Base-by-base conservation (phyloP, 1,284 basidiomycete genomes). In the Phlebopus sp. region DNA sequence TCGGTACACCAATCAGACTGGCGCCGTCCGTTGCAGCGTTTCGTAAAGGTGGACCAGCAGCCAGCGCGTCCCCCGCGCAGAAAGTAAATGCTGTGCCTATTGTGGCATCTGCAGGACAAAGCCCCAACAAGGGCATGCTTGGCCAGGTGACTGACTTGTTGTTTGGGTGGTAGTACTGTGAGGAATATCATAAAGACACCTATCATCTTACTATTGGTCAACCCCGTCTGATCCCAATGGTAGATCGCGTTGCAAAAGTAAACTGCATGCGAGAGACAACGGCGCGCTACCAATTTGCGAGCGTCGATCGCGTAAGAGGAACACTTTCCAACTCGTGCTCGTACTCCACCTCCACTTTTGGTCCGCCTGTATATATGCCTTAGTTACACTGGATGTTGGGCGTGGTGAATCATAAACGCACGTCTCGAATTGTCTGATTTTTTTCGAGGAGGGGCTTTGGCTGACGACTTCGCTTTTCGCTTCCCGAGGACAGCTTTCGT, bases 271-370 rank as follows among this genome's bases (percentile, higher is more conserved):
- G 37, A 36, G 37, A 36, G 15, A 19, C 30, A 18, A 34, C 18
- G 38, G 19, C 39, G 46, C 29, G 48, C 64, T 78, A 86, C 84
- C 84, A 86, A 54, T 75, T 79, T 32, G 77, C 75, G 49, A 84
- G 61, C 21, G 70, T 69, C 43, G 78, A 78, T 58, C 76, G 79
- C 36, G 76, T 77, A 41, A 84, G 71, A 36, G 82, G 81, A 48
- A 81, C 68, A 52, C 74, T 82, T 69, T 92, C 92, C 63, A 90
- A 79, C 72, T 97, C 91, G 57, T 86, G 79, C 64, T 95, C 95
- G 82, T 97, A 96, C 70, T 97, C 95, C 67, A 97, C 86, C 66
- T 96, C 91, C 66, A 98, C 86, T 55, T 85, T 79, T 7, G 92
- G 86, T 19, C 84, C 87, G 55, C 77, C 86, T 85, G 65, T 40